Base-by-base conservation (phyloP, 371 early-diverging fungal species). In the Mortierella sp. region DNA sequence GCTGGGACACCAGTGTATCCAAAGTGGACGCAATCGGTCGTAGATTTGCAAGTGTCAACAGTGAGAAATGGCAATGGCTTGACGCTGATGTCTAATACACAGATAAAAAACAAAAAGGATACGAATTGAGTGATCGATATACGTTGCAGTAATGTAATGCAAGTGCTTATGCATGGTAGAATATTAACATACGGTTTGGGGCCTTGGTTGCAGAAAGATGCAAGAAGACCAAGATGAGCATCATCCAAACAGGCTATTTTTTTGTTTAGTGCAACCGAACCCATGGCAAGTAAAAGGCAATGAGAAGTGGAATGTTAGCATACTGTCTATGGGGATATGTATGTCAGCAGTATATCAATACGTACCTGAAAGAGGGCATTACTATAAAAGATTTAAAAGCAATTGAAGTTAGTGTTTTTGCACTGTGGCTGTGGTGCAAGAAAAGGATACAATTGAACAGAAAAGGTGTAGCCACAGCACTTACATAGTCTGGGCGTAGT, bases 1-100 rank as follows among this genome's bases (percentile, higher is more conserved):
- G 70, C 26, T 0, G 83, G 81, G 10, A 75, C 37, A 10, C 83
- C 85, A 12, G 85, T 84, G 59, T 73, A 85, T 52, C 83, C 86
- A 68, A 86, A 75, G 58, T 83, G 73, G 18, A 81, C 71, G 63
- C 86, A 86, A 30, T 61, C 69, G n/a, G 84, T 55, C 11, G 70
- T 60, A 9, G 83, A 70, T 32, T 70, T 73, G 64, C 83, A 83
- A 8, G 79, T 78, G 62, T 83, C 68, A 37, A 58, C 66, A 1
- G 83, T 74, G 43, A 83, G 78, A 63, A 70, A 83, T 0, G 83
- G 83, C 45, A 83, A 37, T 39, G 78, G 72, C n/a, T 71, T 83
- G 14, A 70, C 73, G 47, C 28, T 55, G 78, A 78, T 74, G 22
- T 78, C 83, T 83, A 49, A 16, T 45, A 45, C 11, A 11, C 45